Evolutionary conservation across 495 filamentous ascomycete species (phyloP).

Genomic region (Penicillium nucicola): DNA sequence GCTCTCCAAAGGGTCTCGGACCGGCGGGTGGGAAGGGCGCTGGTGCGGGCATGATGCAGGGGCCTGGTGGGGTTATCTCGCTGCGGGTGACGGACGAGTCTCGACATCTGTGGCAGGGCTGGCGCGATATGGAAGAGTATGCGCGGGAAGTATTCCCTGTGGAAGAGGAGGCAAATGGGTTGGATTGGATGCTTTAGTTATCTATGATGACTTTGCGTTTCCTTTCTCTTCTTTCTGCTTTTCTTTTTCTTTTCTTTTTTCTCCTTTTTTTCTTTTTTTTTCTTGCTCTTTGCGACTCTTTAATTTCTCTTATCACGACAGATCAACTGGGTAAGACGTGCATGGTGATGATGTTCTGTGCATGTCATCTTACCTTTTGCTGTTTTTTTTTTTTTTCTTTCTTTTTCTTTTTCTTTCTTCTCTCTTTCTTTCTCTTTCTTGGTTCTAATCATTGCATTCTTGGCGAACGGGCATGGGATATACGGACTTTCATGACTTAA

Average conservation of each 20-base stretch:
- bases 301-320: constrained; percentile 13
- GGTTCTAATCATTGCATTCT: constrained; percentile 24
- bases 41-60: constrained; percentile 53
- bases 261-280: constrained; percentile 3
- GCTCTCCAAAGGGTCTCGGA: constrained; percentile 50
- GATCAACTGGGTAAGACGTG: constrained; percentile 21
- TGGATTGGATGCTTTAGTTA: constrained; percentile 77
- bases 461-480: constrained; percentile 41
- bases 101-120: constrained; percentile 83
- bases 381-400: constrained; percentile 11
- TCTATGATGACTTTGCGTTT: neutral
- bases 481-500: constrained; percentile 24
- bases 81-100: constrained; percentile 66
- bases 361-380: constrained; percentile 20
- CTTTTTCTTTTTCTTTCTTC: constrained; percentile 8
- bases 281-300: constrained; percentile 1
- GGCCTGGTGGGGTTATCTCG: constrained; percentile 50
- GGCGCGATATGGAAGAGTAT: constrained; percentile 90
- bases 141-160: constrained; percentile 91
- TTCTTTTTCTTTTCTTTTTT: no score
- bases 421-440: constrained; percentile 7
- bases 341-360: constrained; percentile 31
- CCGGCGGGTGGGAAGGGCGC: constrained; percentile 64
- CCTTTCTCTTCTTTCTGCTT: no score
- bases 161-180: constrained; percentile 89